Base-by-base conservation (phyloP, 768 basidiomycete species). In the Pholiota conissans region DNA sequence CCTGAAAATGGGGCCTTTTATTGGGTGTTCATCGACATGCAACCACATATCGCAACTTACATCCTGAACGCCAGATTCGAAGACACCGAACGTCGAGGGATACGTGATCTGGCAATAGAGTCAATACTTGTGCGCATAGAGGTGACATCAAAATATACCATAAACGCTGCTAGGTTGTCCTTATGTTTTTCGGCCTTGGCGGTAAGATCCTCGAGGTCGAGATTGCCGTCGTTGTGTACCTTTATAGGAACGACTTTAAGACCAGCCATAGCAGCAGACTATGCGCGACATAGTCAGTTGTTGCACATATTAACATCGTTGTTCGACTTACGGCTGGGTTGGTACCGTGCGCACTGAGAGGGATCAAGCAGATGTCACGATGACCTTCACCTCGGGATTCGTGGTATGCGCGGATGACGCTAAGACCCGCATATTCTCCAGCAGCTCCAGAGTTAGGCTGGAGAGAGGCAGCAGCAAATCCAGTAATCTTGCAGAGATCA, bases 401-500 rank as follows among this genome's bases (percentile, higher is more conserved):
- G 67, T 98, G 94, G 73, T 95, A 99, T 9, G 95, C 95, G 48
- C 89, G 85, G 67, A 99, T 98, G 59, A 98, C 89, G 51, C 84
- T 88, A 20, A 99, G 82, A n/a, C 97, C 97, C 29, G 97, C 84
- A 66, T 95, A 99, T 75, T 99, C 97, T 26, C 97, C 97, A 59
- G 95, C 93, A 16, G 97, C 97, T 42, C 97, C 97, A 13, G 97
- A 98, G 73, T 99, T 99, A 32, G 97, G 97, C 70, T 99, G 97
- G n/a, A 99, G 82, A 0, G 93, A 95, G 59, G 94, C 93, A 18
- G 94, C 86, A 62, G 93, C 84, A 77, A 98, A 97, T n/a, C 97
- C 97, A 11, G 97, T 98, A 58, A 98, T 92, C 66, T 82, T 89
- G 79, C 92, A 93, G 6, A 99, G 80, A 75, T 98, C 93, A 20